Base-by-base conservation (phyloP, 441 rosid genomes). In the Pelargonium myrrhifolium region DNA sequence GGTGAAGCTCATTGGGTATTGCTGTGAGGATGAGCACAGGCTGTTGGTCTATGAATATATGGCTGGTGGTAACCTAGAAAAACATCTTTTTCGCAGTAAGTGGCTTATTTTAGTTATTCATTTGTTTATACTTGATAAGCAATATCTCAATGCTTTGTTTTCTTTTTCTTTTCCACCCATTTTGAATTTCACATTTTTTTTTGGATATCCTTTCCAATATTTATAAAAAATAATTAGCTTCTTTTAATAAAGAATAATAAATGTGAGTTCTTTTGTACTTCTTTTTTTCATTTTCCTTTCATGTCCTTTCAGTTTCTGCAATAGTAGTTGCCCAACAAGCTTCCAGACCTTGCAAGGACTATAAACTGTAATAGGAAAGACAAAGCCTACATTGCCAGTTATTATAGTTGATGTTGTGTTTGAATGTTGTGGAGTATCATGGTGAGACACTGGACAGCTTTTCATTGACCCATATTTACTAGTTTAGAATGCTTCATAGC, bases 21-120 rank as follows among this genome's bases (percentile, higher is more conserved):
- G 99, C 78, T 94, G 99, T 72, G 99, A 94, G 84, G 98, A 87
- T 80, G 96, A 88, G 61, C 98, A 94, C 71, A 86, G 99, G 70
- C 75, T 92, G 53, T 79, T 94, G 75, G 96, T 94, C 62, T 94
- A 94, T 75, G 99, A 94, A 74, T 92, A 88, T 81, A 86, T 94
- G 97, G 92, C 92, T 0, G 76, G 88, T 76, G 99, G 98, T 61
- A 94, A 98, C 82, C 82, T 94, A 12, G 98, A 94, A 79, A 94
- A 84, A 56, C 97, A 88, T 86, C 94, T 94, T 75, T 89, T 94
- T 65, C 91, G 98, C 47, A 88, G 93, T 89, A 85, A 82, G 93
- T 84, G 65, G 63, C 67, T 62, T 4, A n/a, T 71, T 15, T 35
- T 24, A 28, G 22, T 3, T 47, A 9, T 49, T 12, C 4, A 49